phyloP scores from a whole-genome alignment of 805 yeast genomes.

The Kazachstania bromeliacearum region DNA sequence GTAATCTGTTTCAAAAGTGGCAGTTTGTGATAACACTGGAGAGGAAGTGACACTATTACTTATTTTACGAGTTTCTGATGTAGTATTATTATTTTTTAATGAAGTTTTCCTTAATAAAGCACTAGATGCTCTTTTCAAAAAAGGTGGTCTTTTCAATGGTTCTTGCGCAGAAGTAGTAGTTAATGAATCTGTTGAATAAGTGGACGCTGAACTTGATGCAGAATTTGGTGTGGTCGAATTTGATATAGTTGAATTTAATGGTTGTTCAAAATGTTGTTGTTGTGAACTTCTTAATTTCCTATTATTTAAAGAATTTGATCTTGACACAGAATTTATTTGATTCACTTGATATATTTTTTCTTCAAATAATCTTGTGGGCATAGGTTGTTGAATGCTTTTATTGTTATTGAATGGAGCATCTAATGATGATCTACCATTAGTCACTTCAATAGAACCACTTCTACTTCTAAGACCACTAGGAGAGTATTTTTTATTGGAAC shows the following conservation, averaged over 20 bases:
- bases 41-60: background rate
- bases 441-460: background rate
- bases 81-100: constrained; percentile 5
- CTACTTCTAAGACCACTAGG: background rate
- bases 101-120: constrained; percentile 24
- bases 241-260: background rate
- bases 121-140: constrained; percentile 27
- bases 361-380: background rate
- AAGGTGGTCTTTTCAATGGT: constrained; percentile 14
- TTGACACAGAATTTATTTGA: background rate
- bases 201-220: background rate
- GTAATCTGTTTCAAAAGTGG: background rate
- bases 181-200: background rate
- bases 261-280: background rate
- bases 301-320: background rate
- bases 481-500: no score
- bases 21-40: background rate
- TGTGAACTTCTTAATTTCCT: background rate
- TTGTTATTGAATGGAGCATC: no score
- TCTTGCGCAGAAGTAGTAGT: background rate
- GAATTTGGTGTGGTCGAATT: background rate
- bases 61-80: background rate
- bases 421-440: background rate
- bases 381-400: background rate
- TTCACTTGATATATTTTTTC: background rate